phyloP scores from a whole-genome alignment of 2,329 filamentous ascomycete genomes.

The Penicillium sp. region DNA sequence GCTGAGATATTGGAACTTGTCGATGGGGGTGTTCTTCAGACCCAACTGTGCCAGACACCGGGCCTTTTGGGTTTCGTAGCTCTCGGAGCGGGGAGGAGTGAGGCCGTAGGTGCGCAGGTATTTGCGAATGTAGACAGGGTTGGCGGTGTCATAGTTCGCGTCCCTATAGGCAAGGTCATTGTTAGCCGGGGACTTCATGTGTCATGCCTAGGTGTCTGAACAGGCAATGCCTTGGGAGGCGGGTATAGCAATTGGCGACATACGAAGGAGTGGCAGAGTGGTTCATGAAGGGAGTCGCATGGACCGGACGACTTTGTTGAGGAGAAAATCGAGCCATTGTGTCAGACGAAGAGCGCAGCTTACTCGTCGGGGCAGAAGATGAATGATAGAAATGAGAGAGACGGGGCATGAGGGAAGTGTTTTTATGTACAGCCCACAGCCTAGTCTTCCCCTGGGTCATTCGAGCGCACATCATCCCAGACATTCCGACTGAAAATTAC shows the following conservation, averaged over 20 bases:
- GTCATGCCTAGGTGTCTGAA: neutral
- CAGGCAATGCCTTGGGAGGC: no score
- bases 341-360: slow-evolving; percentile 25
- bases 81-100: slow-evolving; percentile 47
- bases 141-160: slow-evolving; percentile 48
- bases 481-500: slow-evolving; percentile 48
- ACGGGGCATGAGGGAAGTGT: slow-evolving; percentile 22
- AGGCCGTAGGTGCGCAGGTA: slow-evolving; percentile 50
- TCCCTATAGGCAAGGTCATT: slow-evolving; percentile 27
- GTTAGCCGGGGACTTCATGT: slow-evolving; percentile 8
- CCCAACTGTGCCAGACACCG: slow-evolving; percentile 48
- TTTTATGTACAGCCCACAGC: slow-evolving; percentile 33
- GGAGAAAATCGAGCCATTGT: slow-evolving; percentile 36
- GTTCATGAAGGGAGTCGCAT: slow-evolving; percentile 33
- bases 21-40: slow-evolving; percentile 45
- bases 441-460: slow-evolving; percentile 29
- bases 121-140: slow-evolving; percentile 48
- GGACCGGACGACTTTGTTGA: slow-evolving; percentile 36
- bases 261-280: slow-evolving; percentile 31
- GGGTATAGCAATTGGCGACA: slow-evolving; percentile 9
- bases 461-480: slow-evolving; percentile 28
- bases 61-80: slow-evolving; percentile 48
- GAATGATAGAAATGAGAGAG: slow-evolving; percentile 19
- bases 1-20: slow-evolving; percentile 50
- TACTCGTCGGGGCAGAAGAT: slow-evolving; percentile 18